Base-by-base conservation (phyloP, 2,329 filamentous ascomycete genomes). In the Chaetothyriales sp. region DNA sequence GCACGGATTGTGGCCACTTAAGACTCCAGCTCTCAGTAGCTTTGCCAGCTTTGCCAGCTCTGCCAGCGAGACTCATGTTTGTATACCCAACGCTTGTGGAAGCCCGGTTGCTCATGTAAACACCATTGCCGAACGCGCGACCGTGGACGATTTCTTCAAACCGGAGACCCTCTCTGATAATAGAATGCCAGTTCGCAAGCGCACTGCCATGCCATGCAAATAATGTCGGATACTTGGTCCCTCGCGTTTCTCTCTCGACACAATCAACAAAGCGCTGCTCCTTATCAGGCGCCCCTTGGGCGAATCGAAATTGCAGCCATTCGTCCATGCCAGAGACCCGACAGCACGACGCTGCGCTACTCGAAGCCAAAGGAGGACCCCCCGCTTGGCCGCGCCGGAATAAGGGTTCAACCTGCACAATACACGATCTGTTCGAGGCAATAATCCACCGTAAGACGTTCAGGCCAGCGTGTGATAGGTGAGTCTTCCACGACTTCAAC, bases 171-270 rank as follows among this genome's bases (percentile, higher is more conserved):
- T 83, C 79, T 28, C 88, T 79, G 55, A 95, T 79, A 59, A 95
- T 95, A 59, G 82, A 84, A 65, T 95, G 89, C 89, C 89, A 95
- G 60, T 94, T 95, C 2, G 65, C 57, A 2, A 94, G 56, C 0
- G 69, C 64, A 60, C 86, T 93, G 5, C 88, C 89, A 64, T 95
- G 89, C 81, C 84, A 95, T 0, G 85, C 86, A 60, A 94, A 87
- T 1, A 95, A 65, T 0, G 86, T 90, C 0, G 84, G 83, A 57
- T 78, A 71, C 42, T 66, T 65, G 18, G 72, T 60, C 1, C 66
- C 64, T 6, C 59, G 54, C 15, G 64, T 20, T 36, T 73, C 71
- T 4, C 67, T 61, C 39, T 72, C 69, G 2, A 92, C 72, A 12
- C 81, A 78, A 19, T 78, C 66, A 5, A 80, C 69, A 62, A 95